phyloP scores from a whole-genome alignment of 495 filamentous ascomycete genomes.

The Aspergillus saccharolyticus region DNA sequence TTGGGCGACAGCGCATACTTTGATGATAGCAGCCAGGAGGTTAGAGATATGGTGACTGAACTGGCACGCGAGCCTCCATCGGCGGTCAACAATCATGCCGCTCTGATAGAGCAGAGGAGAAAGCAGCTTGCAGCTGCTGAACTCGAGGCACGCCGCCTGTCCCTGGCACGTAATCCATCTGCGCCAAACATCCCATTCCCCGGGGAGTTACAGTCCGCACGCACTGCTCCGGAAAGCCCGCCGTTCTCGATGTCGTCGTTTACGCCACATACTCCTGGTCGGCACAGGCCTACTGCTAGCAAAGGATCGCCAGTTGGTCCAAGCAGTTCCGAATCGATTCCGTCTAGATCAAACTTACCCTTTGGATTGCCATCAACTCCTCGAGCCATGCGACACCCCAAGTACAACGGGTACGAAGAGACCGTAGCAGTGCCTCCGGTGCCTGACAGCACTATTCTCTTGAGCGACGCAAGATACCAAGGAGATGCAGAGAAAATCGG shows the following conservation, averaged over 20 bases:
- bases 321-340: constrained; percentile 41
- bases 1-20: constrained; percentile 3
- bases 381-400: constrained; percentile 75
- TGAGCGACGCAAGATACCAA: constrained; percentile 62
- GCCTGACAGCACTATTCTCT: constrained; percentile 48
- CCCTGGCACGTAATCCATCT: constrained; percentile 71
- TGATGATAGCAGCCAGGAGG: constrained; percentile 18
- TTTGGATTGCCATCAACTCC: constrained; percentile 79
- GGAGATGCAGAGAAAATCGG: constrained; percentile 52
- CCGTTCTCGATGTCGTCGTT: constrained; percentile 32
- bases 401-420: constrained; percentile 54
- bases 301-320: constrained; percentile 45
- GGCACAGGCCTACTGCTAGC: constrained; percentile 28
- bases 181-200: constrained; percentile 77
- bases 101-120: constrained; percentile 42
- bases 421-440: constrained; percentile 62
- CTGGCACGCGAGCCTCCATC: constrained; percentile 21
- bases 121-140: constrained; percentile 80
- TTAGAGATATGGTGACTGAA: constrained; percentile 15
- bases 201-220: constrained; percentile 46
- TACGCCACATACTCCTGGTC: constrained; percentile 38
- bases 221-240: constrained; percentile 32
- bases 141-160: constrained; percentile 79
- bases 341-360: constrained; percentile 35
- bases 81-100: constrained; percentile 25